Percentiles rank a stretch among this genome's conserved stretches.
These are phyloP conservation scores for Salicornia ramosissima DNA, from an alignment of 148 eudicot genomes.

Conservation along the genomic window DNA sequence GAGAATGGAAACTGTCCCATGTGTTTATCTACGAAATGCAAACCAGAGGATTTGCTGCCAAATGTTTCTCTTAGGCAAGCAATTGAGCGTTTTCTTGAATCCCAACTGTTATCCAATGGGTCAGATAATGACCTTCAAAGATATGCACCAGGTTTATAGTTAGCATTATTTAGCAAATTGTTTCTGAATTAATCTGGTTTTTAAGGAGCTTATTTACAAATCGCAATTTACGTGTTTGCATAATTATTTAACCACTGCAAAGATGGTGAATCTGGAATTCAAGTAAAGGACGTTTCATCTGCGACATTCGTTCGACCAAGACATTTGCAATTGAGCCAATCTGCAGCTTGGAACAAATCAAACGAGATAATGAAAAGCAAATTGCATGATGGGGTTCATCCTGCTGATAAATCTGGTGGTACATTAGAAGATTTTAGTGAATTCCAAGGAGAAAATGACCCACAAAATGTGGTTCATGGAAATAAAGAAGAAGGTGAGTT, in stretches of 20 bases:
- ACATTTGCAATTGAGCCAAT: constrained; percentile 29
- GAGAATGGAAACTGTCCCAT: constrained; percentile 53
- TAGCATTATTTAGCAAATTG: neutral
- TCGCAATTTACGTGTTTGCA: neutral
- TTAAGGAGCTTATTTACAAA: constrained; percentile 14
- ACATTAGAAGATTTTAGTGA: constrained; percentile 33
- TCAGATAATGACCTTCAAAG: constrained; percentile 38
- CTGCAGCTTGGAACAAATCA: constrained; percentile 40
- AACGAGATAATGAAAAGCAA: constrained; percentile 28
- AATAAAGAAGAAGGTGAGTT: constrained; percentile 47
- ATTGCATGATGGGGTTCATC: constrained; percentile 13
- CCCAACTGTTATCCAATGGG: constrained; percentile 34
- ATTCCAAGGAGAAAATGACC: constrained; percentile 60
- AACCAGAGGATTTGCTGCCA: constrained; percentile 52
- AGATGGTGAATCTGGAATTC: constrained; percentile 86
- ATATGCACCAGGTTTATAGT: constrained; percentile 56
- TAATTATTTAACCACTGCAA: constrained; percentile 15
- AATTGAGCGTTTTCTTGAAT: constrained; percentile 49
- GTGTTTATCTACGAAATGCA: constrained; percentile 56
- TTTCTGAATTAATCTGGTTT: neutral
- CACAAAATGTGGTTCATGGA: constrained; percentile 28
- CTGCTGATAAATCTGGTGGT: constrained; percentile 17
- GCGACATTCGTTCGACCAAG: constrained; percentile 29
- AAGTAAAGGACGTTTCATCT: constrained; percentile 41
- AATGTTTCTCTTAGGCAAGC: constrained; percentile 69